A percentile compares a stretch with the other conserved stretches of the same genome.
phyloP scores from a whole-genome alignment of 2,329 filamentous ascomycete species.

The Colletotrichum liriopes region DNA sequence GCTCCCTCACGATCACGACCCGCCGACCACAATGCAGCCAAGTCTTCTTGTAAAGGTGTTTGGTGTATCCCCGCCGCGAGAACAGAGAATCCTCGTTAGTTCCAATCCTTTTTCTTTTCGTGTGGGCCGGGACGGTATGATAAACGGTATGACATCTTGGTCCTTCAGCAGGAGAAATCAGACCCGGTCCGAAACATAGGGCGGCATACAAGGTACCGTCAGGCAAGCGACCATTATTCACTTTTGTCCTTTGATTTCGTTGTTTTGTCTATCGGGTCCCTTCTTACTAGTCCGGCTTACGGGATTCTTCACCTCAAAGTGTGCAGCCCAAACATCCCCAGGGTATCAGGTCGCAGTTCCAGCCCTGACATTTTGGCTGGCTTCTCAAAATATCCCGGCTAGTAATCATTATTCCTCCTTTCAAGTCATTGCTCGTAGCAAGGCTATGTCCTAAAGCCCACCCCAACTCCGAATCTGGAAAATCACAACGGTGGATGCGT shows the following conservation, averaged over 20 bases:
- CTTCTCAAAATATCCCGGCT: conserved; percentile 2
- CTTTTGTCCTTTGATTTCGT: conserved; percentile 1
- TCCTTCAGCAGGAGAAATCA: background rate
- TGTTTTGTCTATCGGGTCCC: conserved; percentile 8
- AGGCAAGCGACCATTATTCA: conserved; percentile 20
- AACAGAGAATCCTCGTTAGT: background rate
- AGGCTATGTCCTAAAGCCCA: background rate
- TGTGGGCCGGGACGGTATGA: background rate
- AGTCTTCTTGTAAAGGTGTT: background rate
- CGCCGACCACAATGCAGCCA: background rate
- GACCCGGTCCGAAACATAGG: no score
- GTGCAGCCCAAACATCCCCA: conserved; percentile 15
- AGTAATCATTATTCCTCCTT: conserved; percentile 23
- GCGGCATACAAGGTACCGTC: background rate
- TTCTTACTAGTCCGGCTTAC: background rate
- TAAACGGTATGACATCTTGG: background rate
- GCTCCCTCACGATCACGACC: background rate
- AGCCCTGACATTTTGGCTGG: conserved; percentile 13
- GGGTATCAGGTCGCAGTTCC: conserved; percentile 31
- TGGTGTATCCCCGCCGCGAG: background rate
- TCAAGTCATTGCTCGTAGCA: conserved; percentile 26
- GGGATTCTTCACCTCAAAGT: background rate
- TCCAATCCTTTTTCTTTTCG: no score
- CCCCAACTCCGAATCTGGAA: conserved; percentile 20
- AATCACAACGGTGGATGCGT: conserved; percentile 14